Base-by-base conservation (phyloP, 108 stramenopile species). In the Pseudonitzschia multistriata region DNA sequence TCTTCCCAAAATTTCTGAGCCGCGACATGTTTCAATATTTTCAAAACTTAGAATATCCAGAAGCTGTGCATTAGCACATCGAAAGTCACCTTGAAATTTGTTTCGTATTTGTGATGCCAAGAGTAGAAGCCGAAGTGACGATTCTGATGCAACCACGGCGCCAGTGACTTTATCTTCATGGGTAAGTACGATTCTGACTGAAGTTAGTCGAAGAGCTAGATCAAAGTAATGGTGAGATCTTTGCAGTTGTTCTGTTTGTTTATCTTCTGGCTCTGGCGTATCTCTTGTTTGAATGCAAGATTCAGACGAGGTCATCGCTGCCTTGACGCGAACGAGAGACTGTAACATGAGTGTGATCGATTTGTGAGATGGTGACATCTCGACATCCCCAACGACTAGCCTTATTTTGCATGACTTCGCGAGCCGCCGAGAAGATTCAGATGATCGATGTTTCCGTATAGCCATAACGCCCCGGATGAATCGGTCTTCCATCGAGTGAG, bases 31-130 rank as follows among this genome's bases (percentile, higher is more conserved):
- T 28, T 71, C 68, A 39, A 81, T 45, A 25, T 71, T 63, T 45
- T n/a, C n/a, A n/a, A n/a, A n/a, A n/a, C n/a, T n/a, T 3, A 52
- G 13, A 24, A 82, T 60, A 28, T 85, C 64, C 4, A 81, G 72
- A 42, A 85, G 14, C 65, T 82, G 81, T 8, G 74, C 34, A 62
- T 85, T 82, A 1, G 69, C 49, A 42, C 77, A 68, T n/a, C 74
- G 57, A 25, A 85, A 31, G 50, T 85, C 84, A 24, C 77, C 2
- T 62, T 86, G 82, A 30, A 74, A 24, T 19, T 71, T 69, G 59
- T 62, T 42, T 21, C 64, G 40, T 27, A 30, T 2, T 19, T 57
- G 45, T 24, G 74, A 66, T 33, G 57, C 37, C 37, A 70, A 50
- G 7, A 36, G 56, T 14, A 76, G 62, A 21, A 80, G 21, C 30